Base-by-base conservation (phyloP, 306 rosid genomes). In the Inga laurina region DNA sequence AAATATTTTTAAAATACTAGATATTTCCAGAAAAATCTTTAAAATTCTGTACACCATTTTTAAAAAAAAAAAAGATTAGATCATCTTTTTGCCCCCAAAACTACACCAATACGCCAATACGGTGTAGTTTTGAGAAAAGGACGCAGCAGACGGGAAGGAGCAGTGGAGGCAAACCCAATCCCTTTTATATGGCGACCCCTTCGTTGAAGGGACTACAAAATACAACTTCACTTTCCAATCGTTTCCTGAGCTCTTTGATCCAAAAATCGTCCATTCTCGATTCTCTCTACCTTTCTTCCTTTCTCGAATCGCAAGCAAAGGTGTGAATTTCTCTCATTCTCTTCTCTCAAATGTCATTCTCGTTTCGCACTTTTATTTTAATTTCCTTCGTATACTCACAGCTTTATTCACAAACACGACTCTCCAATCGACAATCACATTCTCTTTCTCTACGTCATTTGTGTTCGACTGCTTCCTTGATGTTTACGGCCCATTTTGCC, bases 191-290 rank as follows among this genome's bases (percentile, higher is more conserved):
- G 43, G 43, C 6, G 43, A 39, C 43, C 54, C 75, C 56, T 44
- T 44, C 75, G 48, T 71, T 80, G 78, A 79, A 15, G 59, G 30
- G 59, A 65, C 83, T 67, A 45, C 56, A 18, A 85, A 70, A 75
- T 79, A 68, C 82, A 79, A 57, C 79, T 80, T 52, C 61, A 30
- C 62, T 64, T 21, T 48, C 9, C 5, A 30, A 32, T 76, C 70
- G 41, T 32, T 56, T 22, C 19, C n/a, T 72, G 10, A 34, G 57
- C 52, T 67, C 44, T 49, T 72, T 66, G 88, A 87, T 87, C 88
- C 74, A 64, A 30, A 67, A 75, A 44, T 32, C 82, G 15, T 62
- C 27, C 68, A 10, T 41, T 62, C n/a, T 41, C 1, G n/a, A 85
- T 34, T 82, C 76, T 82, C 61, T 51, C 84, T 64, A 43, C 43